These are phyloP conservation scores for Eragrostis nindensis DNA, from an alignment of 176 grass and related monocot species.

Conservation along the genomic window DNA sequence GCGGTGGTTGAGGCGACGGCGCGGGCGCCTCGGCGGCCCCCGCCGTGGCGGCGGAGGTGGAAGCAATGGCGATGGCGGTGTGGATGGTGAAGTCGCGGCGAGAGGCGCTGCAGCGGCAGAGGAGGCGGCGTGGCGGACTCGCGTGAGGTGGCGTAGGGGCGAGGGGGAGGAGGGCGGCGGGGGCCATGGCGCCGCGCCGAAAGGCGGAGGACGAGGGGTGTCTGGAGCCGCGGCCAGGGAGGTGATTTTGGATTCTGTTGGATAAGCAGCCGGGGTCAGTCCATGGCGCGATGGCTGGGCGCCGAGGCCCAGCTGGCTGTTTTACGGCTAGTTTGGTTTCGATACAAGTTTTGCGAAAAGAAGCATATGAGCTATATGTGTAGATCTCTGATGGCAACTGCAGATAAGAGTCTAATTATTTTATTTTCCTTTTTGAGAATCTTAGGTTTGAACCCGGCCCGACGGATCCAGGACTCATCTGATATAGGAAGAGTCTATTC, in stretches of 20 bases:
- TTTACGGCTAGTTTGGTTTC: slow-evolving; percentile 13
- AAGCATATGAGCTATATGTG: too few relatives aligned
- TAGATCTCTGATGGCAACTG: too few relatives aligned
- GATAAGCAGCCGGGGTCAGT: slow-evolving; percentile 16
- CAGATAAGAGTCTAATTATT: too few relatives aligned
- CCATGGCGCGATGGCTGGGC: not conserved
- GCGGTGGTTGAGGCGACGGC: not conserved
- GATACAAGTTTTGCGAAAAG: too few relatives aligned
- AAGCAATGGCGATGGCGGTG: slow-evolving; percentile 42
- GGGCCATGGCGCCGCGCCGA: slow-evolving; percentile 63
- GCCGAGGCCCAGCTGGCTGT: not conserved
- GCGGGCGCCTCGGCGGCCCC: slow-evolving; percentile 43
- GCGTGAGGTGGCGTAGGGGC: slow-evolving; percentile 27
- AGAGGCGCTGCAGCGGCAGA: slow-evolving; percentile 38
- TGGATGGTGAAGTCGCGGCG: slow-evolving; percentile 61
- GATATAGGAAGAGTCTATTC: too few relatives aligned
- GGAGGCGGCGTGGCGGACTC: slow-evolving; percentile 17
- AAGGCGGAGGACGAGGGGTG: slow-evolving; percentile 21
- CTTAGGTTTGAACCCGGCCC: too few relatives aligned
- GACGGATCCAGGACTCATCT: too few relatives aligned
- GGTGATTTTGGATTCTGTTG: not conserved
- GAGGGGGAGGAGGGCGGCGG: slow-evolving; percentile 54
- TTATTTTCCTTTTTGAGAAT: too few relatives aligned
- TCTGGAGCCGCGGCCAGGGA: slow-evolving; percentile 24
- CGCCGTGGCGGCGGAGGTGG: slow-evolving; percentile 29